A percentile compares a stretch with the other conserved stretches of the same genome.
Conservation (phyloP, 495 filamentous ascomycete genomes). For the Hypoxylon perforatum region DNA sequence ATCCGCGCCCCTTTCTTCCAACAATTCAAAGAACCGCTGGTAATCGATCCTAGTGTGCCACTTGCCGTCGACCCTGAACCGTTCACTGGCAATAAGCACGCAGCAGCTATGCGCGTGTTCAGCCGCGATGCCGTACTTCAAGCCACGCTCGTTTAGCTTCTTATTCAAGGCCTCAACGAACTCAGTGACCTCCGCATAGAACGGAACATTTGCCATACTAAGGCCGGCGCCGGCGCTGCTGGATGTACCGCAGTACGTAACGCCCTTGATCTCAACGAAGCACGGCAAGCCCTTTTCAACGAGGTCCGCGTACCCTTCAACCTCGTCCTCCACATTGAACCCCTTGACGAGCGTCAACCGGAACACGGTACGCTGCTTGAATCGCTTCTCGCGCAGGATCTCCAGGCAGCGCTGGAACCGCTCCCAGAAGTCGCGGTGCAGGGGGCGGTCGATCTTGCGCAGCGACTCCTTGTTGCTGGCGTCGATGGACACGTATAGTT, state of each 20-base stretch:
- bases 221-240: constrained; percentile 82
- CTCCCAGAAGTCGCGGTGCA: constrained; percentile 98
- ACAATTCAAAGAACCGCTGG: constrained; percentile 83
- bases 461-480: constrained; percentile 90
- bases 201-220: constrained; percentile 95
- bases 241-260: constrained; percentile 94
- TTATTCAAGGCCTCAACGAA: constrained; percentile 80
- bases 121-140: constrained; percentile 89
- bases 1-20: constrained; percentile 72
- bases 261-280: constrained; percentile 95
- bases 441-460: constrained; percentile 85
- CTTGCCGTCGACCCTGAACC: constrained; percentile 76
- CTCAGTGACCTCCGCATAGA: constrained; percentile 84
- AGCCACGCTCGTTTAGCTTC: constrained; percentile 71
- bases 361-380: constrained; percentile 91
- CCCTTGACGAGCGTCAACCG: constrained; percentile 91
- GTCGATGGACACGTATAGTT: constrained; percentile 95
- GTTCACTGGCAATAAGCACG: constrained; percentile 79
- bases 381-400: constrained; percentile 83
- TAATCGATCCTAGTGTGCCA: constrained; percentile 96
- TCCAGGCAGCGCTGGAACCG: constrained; percentile 90
- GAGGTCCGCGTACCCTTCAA: constrained; percentile 87
- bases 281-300: constrained; percentile 85
- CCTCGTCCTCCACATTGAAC: constrained; percentile 96
- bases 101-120: constrained; percentile 97